These are phyloP conservation scores for Sherardia arvensis DNA, from an alignment of 257 asterid species.

Conservation along the genomic window DNA sequence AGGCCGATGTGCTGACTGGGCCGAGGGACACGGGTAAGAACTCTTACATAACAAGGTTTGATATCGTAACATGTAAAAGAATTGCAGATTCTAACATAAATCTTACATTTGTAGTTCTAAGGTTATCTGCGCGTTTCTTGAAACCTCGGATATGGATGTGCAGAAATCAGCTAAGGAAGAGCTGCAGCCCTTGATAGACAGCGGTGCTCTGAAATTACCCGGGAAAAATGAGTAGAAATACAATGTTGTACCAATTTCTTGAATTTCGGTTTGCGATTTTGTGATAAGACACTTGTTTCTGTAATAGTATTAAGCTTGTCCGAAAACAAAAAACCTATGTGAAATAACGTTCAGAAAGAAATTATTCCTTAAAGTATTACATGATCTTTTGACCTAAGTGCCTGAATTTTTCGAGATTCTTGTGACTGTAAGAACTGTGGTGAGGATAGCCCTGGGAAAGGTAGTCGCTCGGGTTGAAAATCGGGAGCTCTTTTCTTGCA, in stretches of 20 bases:
- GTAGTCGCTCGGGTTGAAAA: slow-evolving; percentile 51
- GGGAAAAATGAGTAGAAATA: slow-evolving; percentile 10
- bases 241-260: not conserved
- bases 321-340: not conserved
- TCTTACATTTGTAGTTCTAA: slow-evolving; percentile 34
- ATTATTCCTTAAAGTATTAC: not conserved
- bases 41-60: not conserved
- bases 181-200: slow-evolving; percentile 53
- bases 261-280: not conserved
- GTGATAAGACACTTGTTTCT: not conserved
- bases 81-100: not conserved
- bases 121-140: slow-evolving; percentile 53
- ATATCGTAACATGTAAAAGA: not conserved
- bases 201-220: slow-evolving; percentile 46
- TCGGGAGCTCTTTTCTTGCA: slow-evolving; percentile 27
- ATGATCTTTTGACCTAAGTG: not conserved
- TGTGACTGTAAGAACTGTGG: slow-evolving; percentile 13
- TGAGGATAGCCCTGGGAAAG: slow-evolving; percentile 43
- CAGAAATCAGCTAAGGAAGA: slow-evolving; percentile 49
- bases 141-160: slow-evolving; percentile 41
- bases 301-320: not conserved
- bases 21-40: slow-evolving; percentile 74
- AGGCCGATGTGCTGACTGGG: slow-evolving; percentile 63
- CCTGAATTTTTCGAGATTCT: slow-evolving; percentile 6
- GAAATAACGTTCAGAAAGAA: not conserved